phyloP scores from a whole-genome alignment of 495 filamentous ascomycete species.

The Chlorociboria aeruginascens region DNA sequence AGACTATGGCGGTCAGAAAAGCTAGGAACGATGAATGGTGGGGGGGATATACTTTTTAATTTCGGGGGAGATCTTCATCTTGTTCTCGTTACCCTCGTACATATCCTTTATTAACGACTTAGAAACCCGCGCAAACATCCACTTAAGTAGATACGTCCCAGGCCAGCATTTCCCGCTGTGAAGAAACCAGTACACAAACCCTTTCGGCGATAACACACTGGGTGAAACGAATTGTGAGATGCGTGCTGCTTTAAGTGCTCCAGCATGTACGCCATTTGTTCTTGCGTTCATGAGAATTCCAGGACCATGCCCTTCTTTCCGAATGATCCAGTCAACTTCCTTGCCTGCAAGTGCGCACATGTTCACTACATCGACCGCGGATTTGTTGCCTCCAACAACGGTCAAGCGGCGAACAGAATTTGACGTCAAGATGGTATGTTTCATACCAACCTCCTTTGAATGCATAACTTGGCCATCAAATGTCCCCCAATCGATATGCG shows the following conservation, averaged over 20 bases:
- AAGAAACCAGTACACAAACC: not conserved
- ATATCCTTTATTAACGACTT: not conserved
- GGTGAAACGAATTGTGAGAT: not conserved
- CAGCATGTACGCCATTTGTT: not conserved
- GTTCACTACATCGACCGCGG: slow-evolving; percentile 23
- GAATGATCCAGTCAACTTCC: slow-evolving; percentile 26
- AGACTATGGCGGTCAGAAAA: not conserved
- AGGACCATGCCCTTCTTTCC: slow-evolving; percentile 21
- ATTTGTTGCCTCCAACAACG: slow-evolving; percentile 27
- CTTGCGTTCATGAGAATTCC: slow-evolving; percentile 7
- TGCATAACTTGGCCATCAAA: slow-evolving; percentile 22
- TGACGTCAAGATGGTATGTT: slow-evolving; percentile 8
- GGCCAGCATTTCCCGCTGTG: not conserved
- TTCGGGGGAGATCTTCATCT: slow-evolving; percentile 1
- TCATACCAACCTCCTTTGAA: slow-evolving; percentile 14
- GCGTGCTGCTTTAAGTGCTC: not conserved
- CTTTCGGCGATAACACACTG: not conserved
- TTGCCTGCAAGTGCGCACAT: slow-evolving; percentile 22
- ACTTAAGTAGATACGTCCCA: not conserved
- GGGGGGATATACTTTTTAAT: not conserved
- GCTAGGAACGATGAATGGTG: not conserved
- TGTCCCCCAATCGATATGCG: slow-evolving; percentile 12
- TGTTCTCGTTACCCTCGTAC: not conserved
- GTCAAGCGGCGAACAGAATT: slow-evolving; percentile 15
- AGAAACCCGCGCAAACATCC: not conserved